These are phyloP conservation scores for Phytopythium helicoides DNA, from an alignment of 352 stramenopile genomes.

Conservation along the genomic window DNA sequence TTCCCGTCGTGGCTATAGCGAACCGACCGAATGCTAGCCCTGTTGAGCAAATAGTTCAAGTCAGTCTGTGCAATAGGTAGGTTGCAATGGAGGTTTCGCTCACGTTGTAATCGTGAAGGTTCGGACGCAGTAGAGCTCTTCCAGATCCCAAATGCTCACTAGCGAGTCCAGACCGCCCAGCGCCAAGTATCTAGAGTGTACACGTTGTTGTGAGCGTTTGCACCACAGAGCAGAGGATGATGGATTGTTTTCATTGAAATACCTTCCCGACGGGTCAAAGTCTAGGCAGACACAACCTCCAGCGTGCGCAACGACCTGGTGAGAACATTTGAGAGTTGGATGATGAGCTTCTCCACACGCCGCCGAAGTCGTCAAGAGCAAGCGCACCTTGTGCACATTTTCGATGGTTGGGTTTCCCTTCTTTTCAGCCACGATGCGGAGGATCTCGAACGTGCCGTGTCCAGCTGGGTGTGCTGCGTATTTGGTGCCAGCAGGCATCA, in stretches of 20 bases:
- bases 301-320: constrained; percentile 67
- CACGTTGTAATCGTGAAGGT: constrained; percentile 83
- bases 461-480: constrained; percentile 58
- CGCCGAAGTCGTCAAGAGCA: background rate
- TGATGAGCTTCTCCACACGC: no score
- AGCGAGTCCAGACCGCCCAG: constrained; percentile 83
- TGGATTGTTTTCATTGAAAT: no score
- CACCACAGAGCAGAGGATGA: no score
- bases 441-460: constrained; percentile 83
- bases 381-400: constrained; percentile 72
- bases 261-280: constrained; percentile 75
- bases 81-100: no score
- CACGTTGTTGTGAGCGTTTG: no score
- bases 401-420: constrained; percentile 80
- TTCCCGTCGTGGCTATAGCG: constrained; percentile 74
- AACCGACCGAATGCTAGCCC: constrained; percentile 76
- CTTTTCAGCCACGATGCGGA: constrained; percentile 72
- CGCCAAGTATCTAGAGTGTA: constrained; percentile 48
- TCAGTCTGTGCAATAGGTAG: background rate
- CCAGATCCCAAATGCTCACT: constrained; percentile 81
- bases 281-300: constrained; percentile 82
- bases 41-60: constrained; percentile 13
- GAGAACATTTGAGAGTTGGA: constrained; percentile 3
- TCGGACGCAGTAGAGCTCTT: constrained; percentile 83
- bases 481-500: no score